phyloP scores from a whole-genome alignment of 345 rosid species.

The Eucalyptus grandis region DNA sequence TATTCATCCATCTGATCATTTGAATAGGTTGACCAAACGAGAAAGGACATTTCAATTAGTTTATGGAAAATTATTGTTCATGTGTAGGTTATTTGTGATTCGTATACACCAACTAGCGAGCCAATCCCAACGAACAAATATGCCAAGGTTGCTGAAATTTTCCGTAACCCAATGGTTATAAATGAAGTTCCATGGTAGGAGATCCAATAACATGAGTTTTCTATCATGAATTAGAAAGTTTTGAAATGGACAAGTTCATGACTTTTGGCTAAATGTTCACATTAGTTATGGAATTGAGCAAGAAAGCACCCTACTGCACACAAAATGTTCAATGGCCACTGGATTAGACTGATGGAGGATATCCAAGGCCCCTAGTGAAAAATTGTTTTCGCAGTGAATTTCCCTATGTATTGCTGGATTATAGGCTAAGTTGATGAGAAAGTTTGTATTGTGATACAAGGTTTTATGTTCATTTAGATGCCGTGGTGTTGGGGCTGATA shows the following conservation, averaged over 20 bases:
- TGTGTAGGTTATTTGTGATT: slow-evolving; percentile 64
- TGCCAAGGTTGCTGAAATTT: slow-evolving; percentile 60
- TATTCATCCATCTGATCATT: not conserved
- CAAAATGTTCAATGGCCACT: slow-evolving; percentile 82
- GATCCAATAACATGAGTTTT: not conserved
- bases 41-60: not conserved
- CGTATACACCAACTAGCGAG: slow-evolving; percentile 69
- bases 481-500: slow-evolving; percentile 89
- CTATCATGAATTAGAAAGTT: not conserved
- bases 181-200: slow-evolving; percentile 68
- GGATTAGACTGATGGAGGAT: slow-evolving; percentile 98
- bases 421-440: not conserved
- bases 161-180: slow-evolving; percentile 48
- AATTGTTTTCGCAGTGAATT: not conserved
- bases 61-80: not conserved
- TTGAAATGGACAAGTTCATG: not conserved
- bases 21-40: not conserved
- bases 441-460: not conserved
- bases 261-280: not conserved
- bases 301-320: slow-evolving; percentile 79
- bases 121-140: slow-evolving; percentile 91
- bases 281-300: slow-evolving; percentile 86
- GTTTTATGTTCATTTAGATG: slow-evolving; percentile 33
- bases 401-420: not conserved
- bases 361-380: slow-evolving; percentile 82